Evolutionary conservation across 2,329 filamentous ascomycete genomes (phyloP).

Genomic region (Colletotrichum karsti): DNA sequence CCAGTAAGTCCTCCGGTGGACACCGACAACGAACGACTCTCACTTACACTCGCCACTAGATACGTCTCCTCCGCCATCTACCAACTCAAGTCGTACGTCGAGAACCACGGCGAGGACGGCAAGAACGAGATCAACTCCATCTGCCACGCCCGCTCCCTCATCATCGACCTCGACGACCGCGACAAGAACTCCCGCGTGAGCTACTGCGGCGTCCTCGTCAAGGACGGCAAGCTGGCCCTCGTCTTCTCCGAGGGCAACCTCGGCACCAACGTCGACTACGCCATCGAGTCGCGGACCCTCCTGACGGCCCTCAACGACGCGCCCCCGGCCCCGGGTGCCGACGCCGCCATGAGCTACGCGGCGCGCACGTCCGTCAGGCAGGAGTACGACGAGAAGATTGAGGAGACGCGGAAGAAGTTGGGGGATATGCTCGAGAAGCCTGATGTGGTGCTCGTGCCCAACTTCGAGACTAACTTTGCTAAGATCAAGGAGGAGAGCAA

Average conservation of each 20-base stretch:
- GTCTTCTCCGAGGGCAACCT: slow-evolving; percentile 53
- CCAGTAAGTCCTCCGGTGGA: slow-evolving; percentile 39
- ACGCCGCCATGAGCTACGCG: slow-evolving; percentile 47
- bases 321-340: slow-evolving; percentile 36
- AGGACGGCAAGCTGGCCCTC: slow-evolving; percentile 52
- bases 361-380: slow-evolving; percentile 51
- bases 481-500: slow-evolving; percentile 45
- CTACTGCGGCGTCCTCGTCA: slow-evolving; percentile 55
- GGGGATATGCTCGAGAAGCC: slow-evolving; percentile 42
- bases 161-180: slow-evolving; percentile 54
- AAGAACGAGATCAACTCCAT: slow-evolving; percentile 58
- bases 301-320: slow-evolving; percentile 56
- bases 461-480: slow-evolving; percentile 54
- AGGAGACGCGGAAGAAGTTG: slow-evolving; percentile 47
- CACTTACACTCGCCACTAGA: slow-evolving; percentile 36
- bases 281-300: slow-evolving; percentile 46
- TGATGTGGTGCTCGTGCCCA: slow-evolving; percentile 55
- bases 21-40: neutral
- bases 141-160: slow-evolving; percentile 50
- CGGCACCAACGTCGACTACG: slow-evolving; percentile 53
- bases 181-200: slow-evolving; percentile 45
- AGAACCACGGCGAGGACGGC: slow-evolving; percentile 45
- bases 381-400: slow-evolving; percentile 54
- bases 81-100: slow-evolving; percentile 48
- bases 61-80: slow-evolving; percentile 53